phyloP scores from a whole-genome alignment of 176 grass and related monocot species.

The Calamus simplicifolius region DNA sequence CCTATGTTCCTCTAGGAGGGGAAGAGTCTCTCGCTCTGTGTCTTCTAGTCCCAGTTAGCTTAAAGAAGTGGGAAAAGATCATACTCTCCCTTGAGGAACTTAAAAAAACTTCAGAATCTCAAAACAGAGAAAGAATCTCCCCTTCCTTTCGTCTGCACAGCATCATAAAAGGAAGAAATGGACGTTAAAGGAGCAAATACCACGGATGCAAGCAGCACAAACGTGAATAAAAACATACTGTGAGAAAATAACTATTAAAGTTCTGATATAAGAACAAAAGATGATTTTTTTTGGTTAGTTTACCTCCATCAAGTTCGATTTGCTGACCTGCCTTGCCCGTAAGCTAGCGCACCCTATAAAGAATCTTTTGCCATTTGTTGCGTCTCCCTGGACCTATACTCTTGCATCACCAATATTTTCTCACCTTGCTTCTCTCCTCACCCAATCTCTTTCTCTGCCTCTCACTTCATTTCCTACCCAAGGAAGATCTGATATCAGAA shows the following conservation, averaged over 20 bases:
- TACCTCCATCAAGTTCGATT: slow-evolving; percentile 33
- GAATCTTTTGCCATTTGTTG: neutral
- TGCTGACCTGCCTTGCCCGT: slow-evolving; percentile 62
- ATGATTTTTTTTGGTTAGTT: slow-evolving; percentile 12
- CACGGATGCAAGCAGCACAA: slow-evolving; percentile 16
- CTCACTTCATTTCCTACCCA: slow-evolving; percentile 10
- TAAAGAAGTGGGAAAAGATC: slow-evolving; percentile 7
- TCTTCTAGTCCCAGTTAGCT: neutral
- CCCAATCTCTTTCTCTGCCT: neutral
- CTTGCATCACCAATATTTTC: neutral
- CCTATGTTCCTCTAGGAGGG: no score
- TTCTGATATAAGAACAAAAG: slow-evolving; percentile 4
- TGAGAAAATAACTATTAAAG: no score
- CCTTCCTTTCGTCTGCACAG: slow-evolving; percentile 21
- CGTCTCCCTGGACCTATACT: slow-evolving; percentile 10
- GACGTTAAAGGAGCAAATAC: slow-evolving; percentile 6
- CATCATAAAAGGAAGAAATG: slow-evolving; percentile 13
- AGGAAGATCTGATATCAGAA: slow-evolving; percentile 6
- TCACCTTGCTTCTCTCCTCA: no score
- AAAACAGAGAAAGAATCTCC: slow-evolving; percentile 51
- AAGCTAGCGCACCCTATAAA: slow-evolving; percentile 34
- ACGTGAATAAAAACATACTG: no score
- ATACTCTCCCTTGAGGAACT: slow-evolving; percentile 24
- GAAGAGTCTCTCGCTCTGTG: no score
- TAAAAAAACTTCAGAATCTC: slow-evolving; percentile 27